phyloP scores from a whole-genome alignment of 106 monocot genomes.

The Dactylorhiza incarnata region DNA sequence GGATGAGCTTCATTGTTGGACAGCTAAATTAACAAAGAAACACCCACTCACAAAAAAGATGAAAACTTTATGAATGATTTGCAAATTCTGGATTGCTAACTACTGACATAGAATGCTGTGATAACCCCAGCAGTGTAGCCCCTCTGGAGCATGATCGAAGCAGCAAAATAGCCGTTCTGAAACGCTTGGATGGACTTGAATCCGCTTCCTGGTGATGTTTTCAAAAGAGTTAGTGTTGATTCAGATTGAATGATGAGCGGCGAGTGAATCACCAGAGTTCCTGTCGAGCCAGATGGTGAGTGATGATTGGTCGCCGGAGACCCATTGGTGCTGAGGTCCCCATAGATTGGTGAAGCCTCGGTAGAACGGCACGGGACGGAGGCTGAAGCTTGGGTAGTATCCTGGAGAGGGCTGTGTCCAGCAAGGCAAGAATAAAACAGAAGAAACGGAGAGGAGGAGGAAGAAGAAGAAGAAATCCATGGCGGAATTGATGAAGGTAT shows the following conservation, averaged over 20 bases:
- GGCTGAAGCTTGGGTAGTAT: conserved; percentile 49
- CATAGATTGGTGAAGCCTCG: conserved; percentile 47
- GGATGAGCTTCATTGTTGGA: conserved; percentile 49
- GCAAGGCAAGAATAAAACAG: conserved; percentile 9
- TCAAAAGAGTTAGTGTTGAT: background rate
- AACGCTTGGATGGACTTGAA: conserved; percentile 58
- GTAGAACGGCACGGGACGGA: conserved; percentile 26
- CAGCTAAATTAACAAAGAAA: conserved; percentile 23
- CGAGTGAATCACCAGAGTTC: conserved; percentile 34
- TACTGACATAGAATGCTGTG: conserved; percentile 44
- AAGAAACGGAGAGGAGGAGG: background rate
- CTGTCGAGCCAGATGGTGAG: conserved; percentile 62
- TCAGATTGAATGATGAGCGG: background rate
- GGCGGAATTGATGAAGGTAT: background rate
- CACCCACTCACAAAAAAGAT: background rate
- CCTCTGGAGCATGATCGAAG: conserved; percentile 53
- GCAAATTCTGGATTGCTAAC: background rate
- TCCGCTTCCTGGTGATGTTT: conserved; percentile 25
- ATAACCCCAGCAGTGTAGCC: conserved; percentile 82
- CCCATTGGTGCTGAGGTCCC: conserved; percentile 56
- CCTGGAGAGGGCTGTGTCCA: conserved; percentile 58
- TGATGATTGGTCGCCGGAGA: conserved; percentile 44
- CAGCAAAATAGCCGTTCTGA: conserved; percentile 53
- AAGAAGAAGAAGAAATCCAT: conserved; percentile 6
- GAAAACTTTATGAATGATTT: background rate